Evolutionary conservation across 306 rosid genomes (phyloP).

Genomic region (Cucurbita moschata): DNA sequence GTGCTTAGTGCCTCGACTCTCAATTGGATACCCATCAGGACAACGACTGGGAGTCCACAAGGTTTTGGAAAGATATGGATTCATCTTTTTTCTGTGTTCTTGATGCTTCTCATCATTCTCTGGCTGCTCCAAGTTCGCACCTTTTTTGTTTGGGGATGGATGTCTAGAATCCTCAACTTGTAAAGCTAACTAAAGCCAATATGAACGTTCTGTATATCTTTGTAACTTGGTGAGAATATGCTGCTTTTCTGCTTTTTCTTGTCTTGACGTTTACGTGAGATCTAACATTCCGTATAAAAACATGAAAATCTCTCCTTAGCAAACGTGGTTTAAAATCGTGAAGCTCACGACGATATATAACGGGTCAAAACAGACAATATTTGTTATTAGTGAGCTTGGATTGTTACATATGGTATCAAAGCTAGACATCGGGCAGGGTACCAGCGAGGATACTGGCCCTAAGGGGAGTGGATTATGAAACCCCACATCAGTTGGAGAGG

Average conservation of each 20-base stretch:
- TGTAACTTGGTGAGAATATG: background rate
- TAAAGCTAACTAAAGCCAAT: background rate
- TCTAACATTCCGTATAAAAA: too few relatives aligned
- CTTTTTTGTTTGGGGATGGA: too few relatives aligned
- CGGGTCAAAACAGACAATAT: too few relatives aligned
- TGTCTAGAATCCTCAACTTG: background rate
- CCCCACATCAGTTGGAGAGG: too few relatives aligned
- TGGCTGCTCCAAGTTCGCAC: slow-evolving; percentile 9
- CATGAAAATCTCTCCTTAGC: too few relatives aligned
- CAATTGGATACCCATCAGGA: slow-evolving; percentile 22
- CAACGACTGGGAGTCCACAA: slow-evolving; percentile 28
- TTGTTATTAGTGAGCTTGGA: too few relatives aligned
- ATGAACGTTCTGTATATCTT: background rate
- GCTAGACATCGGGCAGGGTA: too few relatives aligned
- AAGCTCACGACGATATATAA: too few relatives aligned
- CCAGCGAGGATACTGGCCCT: too few relatives aligned
- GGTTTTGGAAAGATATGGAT: slow-evolving; percentile 44
- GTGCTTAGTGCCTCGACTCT: slow-evolving; percentile 28
- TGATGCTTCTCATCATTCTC: slow-evolving; percentile 6
- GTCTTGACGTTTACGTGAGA: background rate
- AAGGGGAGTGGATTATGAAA: too few relatives aligned
- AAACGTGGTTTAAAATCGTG: too few relatives aligned
- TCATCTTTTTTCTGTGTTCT: slow-evolving; percentile 19
- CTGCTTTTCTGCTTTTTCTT: background rate
- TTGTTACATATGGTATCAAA: too few relatives aligned